A percentile compares a stretch with the other conserved stretches of the same genome.
Evolutionary conservation across 1,139 yeast genomes (phyloP).

Genomic region (Barnettozyma hawaiiensis): DNA sequence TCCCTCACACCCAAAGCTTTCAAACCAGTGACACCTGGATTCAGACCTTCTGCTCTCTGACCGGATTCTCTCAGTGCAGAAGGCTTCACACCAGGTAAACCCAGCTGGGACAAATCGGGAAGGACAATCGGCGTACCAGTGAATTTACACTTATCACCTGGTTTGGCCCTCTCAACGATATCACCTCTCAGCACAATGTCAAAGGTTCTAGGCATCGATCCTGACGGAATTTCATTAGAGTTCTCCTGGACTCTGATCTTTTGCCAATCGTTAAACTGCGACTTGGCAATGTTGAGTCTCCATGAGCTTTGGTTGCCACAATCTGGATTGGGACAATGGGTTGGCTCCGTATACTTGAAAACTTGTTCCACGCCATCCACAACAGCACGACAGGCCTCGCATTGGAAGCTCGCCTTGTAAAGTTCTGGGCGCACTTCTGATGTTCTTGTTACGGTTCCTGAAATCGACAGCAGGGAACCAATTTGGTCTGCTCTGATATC

Average conservation of each 20-base stretch:
- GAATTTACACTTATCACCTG: conserved; percentile 94
- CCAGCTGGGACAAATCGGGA: conserved; percentile 92
- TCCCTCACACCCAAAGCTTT: conserved; percentile 86
- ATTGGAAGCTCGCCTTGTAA: conserved; percentile 78
- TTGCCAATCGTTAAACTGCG: conserved; percentile 96
- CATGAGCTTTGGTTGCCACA: conserved; percentile 86
- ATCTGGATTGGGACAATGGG: conserved; percentile 79
- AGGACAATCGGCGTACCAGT: conserved; percentile 95
- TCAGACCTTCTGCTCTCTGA: conserved; percentile 62
- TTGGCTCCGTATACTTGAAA: conserved; percentile 93
- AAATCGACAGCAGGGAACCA: conserved; percentile 77
- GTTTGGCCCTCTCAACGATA: conserved; percentile 92
- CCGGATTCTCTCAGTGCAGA: conserved; percentile 66
- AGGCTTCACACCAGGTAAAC: conserved; percentile 95
- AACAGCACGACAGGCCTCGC: conserved; percentile 82
- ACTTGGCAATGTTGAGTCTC: conserved; percentile 77
- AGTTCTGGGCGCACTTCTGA: conserved; percentile 97
- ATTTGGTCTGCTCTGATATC: conserved; percentile 87
- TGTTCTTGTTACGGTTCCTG: conserved; percentile 96
- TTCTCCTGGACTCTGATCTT: conserved; percentile 94
- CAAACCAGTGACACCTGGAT: conserved; percentile 82
- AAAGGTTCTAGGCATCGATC: conserved; percentile 96
- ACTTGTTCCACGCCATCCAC: conserved; percentile 90
- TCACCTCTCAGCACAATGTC: conserved; percentile 94
- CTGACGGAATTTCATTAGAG: conserved; percentile 93